Base-by-base conservation (phyloP, 352 stramenopile genomes). In the Globisporangium lucens region DNA sequence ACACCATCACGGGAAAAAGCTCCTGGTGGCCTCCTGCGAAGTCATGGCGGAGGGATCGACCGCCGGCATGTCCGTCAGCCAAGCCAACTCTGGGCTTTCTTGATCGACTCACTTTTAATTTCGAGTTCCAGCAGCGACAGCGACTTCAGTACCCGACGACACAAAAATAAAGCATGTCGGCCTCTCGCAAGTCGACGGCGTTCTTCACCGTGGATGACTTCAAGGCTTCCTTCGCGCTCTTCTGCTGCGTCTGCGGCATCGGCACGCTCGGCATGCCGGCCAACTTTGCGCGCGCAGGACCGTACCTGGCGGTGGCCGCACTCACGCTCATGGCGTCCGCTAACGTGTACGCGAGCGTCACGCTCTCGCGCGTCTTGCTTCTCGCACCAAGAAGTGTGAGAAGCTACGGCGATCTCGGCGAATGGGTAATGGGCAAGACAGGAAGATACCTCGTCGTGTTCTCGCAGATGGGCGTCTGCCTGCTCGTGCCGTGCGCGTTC, bases 211-310 rank as follows among this genome's bases (percentile, higher is more conserved):
- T 49, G 27, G 60, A 65, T 27, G 60, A 57, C 20, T 30, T 55
- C 68, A 88, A 87, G 69, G 68, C 63, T 7, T 69, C 69, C 17
- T 80, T 80, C 63, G 74, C 74, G 56, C 71, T 82, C 56, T 73
- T 87, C 51, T 89, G 80, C 66, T 83, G 75, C 41, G 77, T 89
- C 43, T 88, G 59, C 49, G 80, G 80, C 55, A 84, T 89, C 56
- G 81, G 81, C 10, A 85, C 81, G 57, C 77, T 89, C 58, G 80
- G 80, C 53, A 73, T 89, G 55, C 80, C 81, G 2, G 74, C 73
- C 17, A 89, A 88, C 64, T 89, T 77, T 29, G 68, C 80, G 20
- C 80, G 80, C 24, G 79, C 80, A 17, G 80, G 80, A 0, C 79
- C 79, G 2, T 24, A 73, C 58, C 73, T 73, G 59, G 79, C 79